These are phyloP conservation scores for Macadamia integrifolia DNA, from an alignment of 164 flowering plant species.

Conservation along the genomic window DNA sequence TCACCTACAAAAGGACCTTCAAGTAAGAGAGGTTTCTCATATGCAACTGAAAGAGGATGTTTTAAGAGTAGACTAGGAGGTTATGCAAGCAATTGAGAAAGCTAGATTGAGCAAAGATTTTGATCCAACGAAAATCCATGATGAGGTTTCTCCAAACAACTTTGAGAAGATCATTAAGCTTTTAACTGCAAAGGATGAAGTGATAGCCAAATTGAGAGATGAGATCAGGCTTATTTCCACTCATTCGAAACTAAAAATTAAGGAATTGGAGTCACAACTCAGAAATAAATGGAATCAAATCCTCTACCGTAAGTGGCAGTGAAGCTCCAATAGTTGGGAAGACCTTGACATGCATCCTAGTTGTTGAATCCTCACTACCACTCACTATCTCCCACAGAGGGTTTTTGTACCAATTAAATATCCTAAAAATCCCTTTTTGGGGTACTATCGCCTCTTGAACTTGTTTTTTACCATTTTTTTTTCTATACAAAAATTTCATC, in stretches of 20 bases:
- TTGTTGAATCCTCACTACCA: no score
- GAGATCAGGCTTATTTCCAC: slow-evolving; percentile 81
- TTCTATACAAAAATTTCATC: not conserved
- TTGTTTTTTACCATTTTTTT: no score
- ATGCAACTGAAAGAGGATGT: slow-evolving; percentile 78
- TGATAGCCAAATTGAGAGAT: slow-evolving; percentile 80
- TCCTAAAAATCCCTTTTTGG: no score
- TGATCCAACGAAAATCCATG: slow-evolving; percentile 51
- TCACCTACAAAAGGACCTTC: slow-evolving; percentile 70
- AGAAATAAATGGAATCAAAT: slow-evolving; percentile 38
- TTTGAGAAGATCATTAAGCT: slow-evolving; percentile 62
- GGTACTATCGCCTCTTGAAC: no score
- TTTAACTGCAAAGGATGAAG: slow-evolving; percentile 71
- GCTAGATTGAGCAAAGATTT: slow-evolving; percentile 64
- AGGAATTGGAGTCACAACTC: slow-evolving; percentile 71
- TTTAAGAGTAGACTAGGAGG: slow-evolving; percentile 67
- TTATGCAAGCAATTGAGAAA: slow-evolving; percentile 66
- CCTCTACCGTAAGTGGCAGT: no score
- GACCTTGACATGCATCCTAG: no score
- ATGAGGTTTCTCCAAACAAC: slow-evolving; percentile 74
- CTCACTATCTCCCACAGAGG: no score
- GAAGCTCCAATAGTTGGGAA: no score
- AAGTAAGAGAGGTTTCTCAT: slow-evolving; percentile 72
- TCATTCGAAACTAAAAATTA: slow-evolving; percentile 82
- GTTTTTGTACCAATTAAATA: no score